Conservation (phyloP, 1,139 yeast genomes). For the Lodderomyces parapsilosis region DNA sequence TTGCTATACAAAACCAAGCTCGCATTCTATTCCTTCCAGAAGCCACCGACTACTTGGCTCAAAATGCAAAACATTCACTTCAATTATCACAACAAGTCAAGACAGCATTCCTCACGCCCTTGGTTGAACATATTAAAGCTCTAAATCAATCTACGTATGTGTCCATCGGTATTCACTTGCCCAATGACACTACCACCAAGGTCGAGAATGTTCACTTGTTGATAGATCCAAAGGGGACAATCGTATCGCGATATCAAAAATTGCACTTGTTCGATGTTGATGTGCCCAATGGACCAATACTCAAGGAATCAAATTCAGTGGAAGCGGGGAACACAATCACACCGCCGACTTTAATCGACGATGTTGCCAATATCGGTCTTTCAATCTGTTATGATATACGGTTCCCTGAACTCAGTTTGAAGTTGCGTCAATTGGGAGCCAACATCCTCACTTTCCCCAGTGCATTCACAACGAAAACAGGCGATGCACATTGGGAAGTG, state of each 20-base stretch:
- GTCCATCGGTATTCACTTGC: conserved; percentile 81
- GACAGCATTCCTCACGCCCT: conserved; percentile 49
- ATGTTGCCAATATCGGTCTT: conserved; percentile 60
- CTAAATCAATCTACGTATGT: conserved; percentile 26
- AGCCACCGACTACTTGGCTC: conserved; percentile 85
- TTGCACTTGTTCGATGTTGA: conserved; percentile 88
- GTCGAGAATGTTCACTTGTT: conserved; percentile 74
- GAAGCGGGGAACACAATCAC: conserved; percentile 67
- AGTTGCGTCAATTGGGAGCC: conserved; percentile 71
- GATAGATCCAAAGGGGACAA: conserved; percentile 62
- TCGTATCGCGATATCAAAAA: conserved; percentile 73
- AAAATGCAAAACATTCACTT: conserved; percentile 64
- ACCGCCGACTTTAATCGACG: conserved; percentile 56
- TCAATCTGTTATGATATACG: conserved; percentile 87
- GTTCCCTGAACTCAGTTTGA: conserved; percentile 77
- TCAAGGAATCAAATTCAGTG: conserved; percentile 76
- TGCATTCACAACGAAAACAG: conserved; percentile 90
- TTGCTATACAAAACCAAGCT: conserved; percentile 60
- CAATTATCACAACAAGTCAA: conserved; percentile 53
- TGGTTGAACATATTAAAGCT: conserved; percentile 46
- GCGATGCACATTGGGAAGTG: conserved; percentile 85
- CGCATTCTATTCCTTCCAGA: conserved; percentile 83
- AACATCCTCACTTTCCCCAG: conserved; percentile 79
- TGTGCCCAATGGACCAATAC: conserved; percentile 68
- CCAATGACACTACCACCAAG: conserved; percentile 31